Percentiles rank a stretch among this genome's conserved stretches.
Conservation (phyloP, 192 early-diverging fungal species). For the Backusella parvicylindrica region DNA sequence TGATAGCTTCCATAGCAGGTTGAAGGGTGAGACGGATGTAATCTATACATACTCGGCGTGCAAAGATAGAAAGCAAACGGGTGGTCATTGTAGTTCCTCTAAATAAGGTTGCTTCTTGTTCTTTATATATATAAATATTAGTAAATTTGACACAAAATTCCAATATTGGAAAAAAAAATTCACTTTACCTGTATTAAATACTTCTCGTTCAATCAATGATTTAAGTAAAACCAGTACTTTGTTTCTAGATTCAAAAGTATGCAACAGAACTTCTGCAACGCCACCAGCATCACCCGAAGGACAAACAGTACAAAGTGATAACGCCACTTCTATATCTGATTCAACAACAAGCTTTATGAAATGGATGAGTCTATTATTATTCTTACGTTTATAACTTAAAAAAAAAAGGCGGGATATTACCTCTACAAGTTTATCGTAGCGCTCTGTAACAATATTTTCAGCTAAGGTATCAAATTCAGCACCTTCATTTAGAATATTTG, state of each 20-base stretch:
- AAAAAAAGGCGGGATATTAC: constrained; percentile 1
- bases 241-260: constrained; percentile 64
- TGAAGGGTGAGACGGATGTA: constrained; percentile 79
- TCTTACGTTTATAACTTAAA: background rate
- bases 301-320: constrained; percentile 69
- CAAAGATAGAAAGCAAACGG: constrained; percentile 73
- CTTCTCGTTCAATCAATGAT: constrained; percentile 62
- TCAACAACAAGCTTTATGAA: constrained; percentile 43
- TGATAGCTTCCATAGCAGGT: constrained; percentile 59
- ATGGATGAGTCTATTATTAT: background rate
- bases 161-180: too few species aligned
- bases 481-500: constrained; percentile 70
- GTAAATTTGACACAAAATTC: too few species aligned
- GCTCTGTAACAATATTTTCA: constrained; percentile 49
- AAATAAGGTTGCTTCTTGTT: constrained; percentile 72
- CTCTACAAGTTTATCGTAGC: constrained; percentile 65
- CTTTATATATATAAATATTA: constrained; percentile 6
- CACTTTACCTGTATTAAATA: constrained; percentile 67
- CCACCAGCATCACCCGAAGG: constrained; percentile 70
- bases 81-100: constrained; percentile 88
- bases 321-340: constrained; percentile 56
- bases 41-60: constrained; percentile 67
- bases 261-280: constrained; percentile 59
- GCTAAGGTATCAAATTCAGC: constrained; percentile 61
- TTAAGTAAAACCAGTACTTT: constrained; percentile 59